Percentiles rank a stretch among this genome's conserved stretches.
Conservation (phyloP, 2,329 filamentous ascomycete genomes). For the Drechmeria coniospora region DNA sequence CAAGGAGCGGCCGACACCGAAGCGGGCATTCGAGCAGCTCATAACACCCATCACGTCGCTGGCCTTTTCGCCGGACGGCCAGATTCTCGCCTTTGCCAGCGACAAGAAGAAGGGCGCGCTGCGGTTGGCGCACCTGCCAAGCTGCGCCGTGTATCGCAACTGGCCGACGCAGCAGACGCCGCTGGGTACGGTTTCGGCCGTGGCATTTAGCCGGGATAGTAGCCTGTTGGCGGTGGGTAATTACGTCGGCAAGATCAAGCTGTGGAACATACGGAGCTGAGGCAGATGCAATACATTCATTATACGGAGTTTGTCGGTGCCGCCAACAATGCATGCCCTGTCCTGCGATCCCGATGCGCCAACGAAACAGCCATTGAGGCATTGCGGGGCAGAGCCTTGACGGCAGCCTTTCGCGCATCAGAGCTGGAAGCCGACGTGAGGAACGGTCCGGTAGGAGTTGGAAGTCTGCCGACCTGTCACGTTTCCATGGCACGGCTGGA, state of each 20-base stretch:
- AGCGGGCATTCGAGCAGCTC: slow-evolving; percentile 65
- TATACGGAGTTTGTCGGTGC: too few relatives aligned
- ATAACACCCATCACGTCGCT: slow-evolving; percentile 71
- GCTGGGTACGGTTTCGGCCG: slow-evolving; percentile 63
- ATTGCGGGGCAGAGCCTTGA: too few relatives aligned
- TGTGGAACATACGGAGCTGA: slow-evolving; percentile 73
- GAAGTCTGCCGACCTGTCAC: too few relatives aligned
- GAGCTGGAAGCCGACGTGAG: too few relatives aligned
- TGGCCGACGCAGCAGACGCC: slow-evolving; percentile 91
- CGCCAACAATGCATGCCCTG: too few relatives aligned
- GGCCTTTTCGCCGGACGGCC: slow-evolving; percentile 74
- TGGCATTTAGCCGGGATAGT: slow-evolving; percentile 51
- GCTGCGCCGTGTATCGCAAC: slow-evolving; percentile 87
- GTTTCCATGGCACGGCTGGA: too few relatives aligned
- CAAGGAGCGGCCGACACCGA: slow-evolving; percentile 54
- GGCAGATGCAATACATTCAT: neutral
- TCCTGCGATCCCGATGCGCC: too few relatives aligned
- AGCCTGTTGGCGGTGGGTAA: slow-evolving; percentile 73
- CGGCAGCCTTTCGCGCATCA: too few relatives aligned
- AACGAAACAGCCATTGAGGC: too few relatives aligned
- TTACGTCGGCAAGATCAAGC: slow-evolving; percentile 69
- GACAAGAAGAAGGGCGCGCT: slow-evolving; percentile 79
- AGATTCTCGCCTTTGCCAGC: slow-evolving; percentile 76
- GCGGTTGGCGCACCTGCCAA: slow-evolving; percentile 75
- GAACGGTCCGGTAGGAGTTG: too few relatives aligned